Evolutionary conservation across 2,329 filamentous ascomycete species (phyloP).

Genomic region (Xylaria hypoxylon): DNA sequence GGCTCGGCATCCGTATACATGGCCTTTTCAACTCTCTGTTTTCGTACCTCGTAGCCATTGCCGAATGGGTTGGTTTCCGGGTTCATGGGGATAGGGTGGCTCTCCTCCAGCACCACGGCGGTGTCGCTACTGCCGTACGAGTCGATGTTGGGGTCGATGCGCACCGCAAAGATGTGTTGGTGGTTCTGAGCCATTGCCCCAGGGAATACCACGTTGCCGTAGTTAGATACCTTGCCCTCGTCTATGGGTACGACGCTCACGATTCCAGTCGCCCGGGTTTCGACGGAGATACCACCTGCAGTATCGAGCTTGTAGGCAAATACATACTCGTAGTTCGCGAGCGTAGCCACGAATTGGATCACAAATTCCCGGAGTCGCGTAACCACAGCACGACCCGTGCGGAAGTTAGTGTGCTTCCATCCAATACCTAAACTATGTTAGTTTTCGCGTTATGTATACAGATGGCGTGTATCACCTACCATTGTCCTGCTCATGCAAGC

Average conservation of each 20-base stretch:
- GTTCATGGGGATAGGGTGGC: slow-evolving; percentile 53
- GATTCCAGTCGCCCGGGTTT: slow-evolving; percentile 75
- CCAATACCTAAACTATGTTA: slow-evolving; percentile 59
- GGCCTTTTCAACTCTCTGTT: slow-evolving; percentile 59
- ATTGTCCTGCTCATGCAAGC: slow-evolving; percentile 76
- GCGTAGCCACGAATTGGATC: slow-evolving; percentile 74
- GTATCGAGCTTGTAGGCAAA: slow-evolving; percentile 74
- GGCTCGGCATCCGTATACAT: slow-evolving; percentile 66
- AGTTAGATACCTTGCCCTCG: slow-evolving; percentile 65
- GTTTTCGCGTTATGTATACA: neutral
- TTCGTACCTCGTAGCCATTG: slow-evolving; percentile 68
- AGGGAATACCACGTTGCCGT: slow-evolving; percentile 72
- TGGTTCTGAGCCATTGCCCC: slow-evolving; percentile 74
- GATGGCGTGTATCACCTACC: slow-evolving; percentile 48
- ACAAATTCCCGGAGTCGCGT: slow-evolving; percentile 72
- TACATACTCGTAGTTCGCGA: slow-evolving; percentile 79
- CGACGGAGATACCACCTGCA: slow-evolving; percentile 69
- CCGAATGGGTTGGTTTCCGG: slow-evolving; percentile 69
- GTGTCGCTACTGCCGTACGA: slow-evolving; percentile 47
- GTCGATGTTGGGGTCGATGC: slow-evolving; percentile 72
- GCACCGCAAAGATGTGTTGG: slow-evolving; percentile 74
- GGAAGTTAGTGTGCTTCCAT: slow-evolving; percentile 78
- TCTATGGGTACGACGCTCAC: slow-evolving; percentile 72
- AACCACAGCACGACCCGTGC: slow-evolving; percentile 71
- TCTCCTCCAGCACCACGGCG: slow-evolving; percentile 50